Base-by-base conservation (phyloP, 2,329 filamentous ascomycete species). In the Fusarium udum region DNA sequence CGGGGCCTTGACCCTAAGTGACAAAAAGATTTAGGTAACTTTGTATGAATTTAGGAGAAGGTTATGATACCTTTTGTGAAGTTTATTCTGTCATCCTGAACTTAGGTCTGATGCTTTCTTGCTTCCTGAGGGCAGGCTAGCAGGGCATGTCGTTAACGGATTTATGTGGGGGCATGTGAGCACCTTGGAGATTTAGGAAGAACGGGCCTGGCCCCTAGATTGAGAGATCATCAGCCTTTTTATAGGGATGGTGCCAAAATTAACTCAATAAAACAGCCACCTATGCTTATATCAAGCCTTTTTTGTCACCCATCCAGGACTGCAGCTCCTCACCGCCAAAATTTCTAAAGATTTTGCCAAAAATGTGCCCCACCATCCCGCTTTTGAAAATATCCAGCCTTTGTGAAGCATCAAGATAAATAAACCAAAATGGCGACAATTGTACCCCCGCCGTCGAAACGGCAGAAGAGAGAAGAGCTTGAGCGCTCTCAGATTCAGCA, bases 401-500 rank as follows among this genome's bases (percentile, higher is more conserved):
- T 63, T 66, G 51, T 28, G 42, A 56, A 45, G 28, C 37, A 60
- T 40, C 62, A 53, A 48, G 34, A 70, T 37, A 43, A 52, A 66
- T 31, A 57, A 52, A 57, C 40, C 32, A 72, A 56, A 51, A 97
- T 97, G 94, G 90, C 94, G 76, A 97, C 94, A 10, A 84, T 95
- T 53, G 82, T 92, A 11, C 94, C 94, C n/a, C 94, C 93, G 52
- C 93, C 94, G 9, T 95, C 92, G 59, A 98, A 98, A 83, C 90
- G 95, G 71, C 95, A 97, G 80, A 93, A 92, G 82, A 90, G 92
- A 56, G 93, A 93, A 76, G 88, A 88, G 28, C 87, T 92, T 45
- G 93, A 94, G 76, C 90, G 90, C 78, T 89, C 92, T 13, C 88
- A 91, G 73, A 85, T 90, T 52, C 94, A 97, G 79, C 92, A 96